A percentile compares a stretch with the other conserved stretches of the same genome.
phyloP scores from a whole-genome alignment of 225 moss, liverwort and hornwort species.

The Marchantia polymorpha region DNA sequence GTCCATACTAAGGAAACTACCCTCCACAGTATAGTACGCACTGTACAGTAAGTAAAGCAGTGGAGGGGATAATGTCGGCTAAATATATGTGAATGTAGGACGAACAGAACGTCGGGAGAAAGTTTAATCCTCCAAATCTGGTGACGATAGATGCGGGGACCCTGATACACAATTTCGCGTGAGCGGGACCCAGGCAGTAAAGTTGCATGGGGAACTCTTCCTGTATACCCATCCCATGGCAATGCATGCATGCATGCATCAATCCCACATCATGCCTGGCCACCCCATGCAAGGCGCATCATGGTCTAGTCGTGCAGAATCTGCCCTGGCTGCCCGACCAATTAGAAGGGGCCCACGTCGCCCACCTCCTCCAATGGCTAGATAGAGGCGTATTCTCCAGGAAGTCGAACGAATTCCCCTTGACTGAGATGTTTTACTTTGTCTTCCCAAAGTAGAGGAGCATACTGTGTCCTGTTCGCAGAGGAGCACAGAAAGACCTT shows the following conservation, averaged over 20 bases:
- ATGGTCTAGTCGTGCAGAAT: slow-evolving; percentile 9
- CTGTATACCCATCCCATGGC: background rate
- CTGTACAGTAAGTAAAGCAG: background rate
- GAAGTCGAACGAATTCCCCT: background rate
- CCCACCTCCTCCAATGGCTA: background rate
- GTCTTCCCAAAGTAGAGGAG: background rate
- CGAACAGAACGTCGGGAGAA: background rate
- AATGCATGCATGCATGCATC: slow-evolving; percentile 5
- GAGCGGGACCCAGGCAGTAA: slow-evolving; percentile 11
- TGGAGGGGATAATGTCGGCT: background rate
- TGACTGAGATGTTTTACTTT: background rate
- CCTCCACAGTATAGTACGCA: background rate
- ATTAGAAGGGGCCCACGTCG: background rate
- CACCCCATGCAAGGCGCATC: slow-evolving; percentile 7
- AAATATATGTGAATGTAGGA: slow-evolving; percentile 2
- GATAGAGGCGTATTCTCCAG: slow-evolving; percentile 6
- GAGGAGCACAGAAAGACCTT: background rate
- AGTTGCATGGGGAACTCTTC: slow-evolving; percentile 8
- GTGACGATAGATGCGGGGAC: background rate
- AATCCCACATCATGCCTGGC: slow-evolving; percentile 8
- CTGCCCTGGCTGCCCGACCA: background rate
- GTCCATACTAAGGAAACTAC: background rate
- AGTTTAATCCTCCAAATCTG: slow-evolving; percentile 11
- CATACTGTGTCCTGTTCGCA: background rate
- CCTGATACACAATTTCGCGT: background rate